phyloP scores from a whole-genome alignment of 1,284 basidiomycete genomes.

The Sporisorium scitamineum region DNA sequence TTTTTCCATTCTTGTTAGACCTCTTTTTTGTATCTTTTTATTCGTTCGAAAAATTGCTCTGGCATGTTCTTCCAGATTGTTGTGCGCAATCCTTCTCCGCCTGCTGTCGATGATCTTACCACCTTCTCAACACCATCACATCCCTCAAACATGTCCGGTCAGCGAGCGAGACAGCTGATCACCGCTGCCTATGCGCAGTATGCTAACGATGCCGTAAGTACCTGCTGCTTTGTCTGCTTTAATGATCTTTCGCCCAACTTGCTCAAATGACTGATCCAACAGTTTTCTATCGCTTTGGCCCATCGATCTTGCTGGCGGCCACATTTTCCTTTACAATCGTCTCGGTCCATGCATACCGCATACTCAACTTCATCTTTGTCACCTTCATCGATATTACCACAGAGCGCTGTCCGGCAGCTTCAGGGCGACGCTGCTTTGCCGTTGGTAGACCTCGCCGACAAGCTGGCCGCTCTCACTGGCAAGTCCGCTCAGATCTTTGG shows the following conservation, averaged over 20 bases:
- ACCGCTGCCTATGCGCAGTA: conserved; percentile 54
- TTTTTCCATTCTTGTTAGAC: neutral
- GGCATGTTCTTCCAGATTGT: conserved; percentile 5
- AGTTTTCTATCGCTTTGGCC: conserved; percentile 31
- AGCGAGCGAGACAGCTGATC: conserved; percentile 51
- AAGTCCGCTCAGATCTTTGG: conserved; percentile 49
- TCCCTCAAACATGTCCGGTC: conserved; percentile 37
- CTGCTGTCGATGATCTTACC: neutral
- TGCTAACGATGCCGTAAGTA: conserved; percentile 51
- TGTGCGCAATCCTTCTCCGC: neutral
- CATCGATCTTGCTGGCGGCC: conserved; percentile 12
- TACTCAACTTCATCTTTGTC: neutral
- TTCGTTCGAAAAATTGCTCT: neutral
- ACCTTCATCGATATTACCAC: conserved; percentile 7
- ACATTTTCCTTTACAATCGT: neutral
- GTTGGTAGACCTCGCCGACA: conserved; percentile 43
- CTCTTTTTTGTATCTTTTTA: neutral
- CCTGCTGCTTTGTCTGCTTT: neutral
- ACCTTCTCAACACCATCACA: conserved; percentile 8
- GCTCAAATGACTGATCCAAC: conserved; percentile 47
- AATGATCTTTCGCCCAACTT: conserved; percentile 13
- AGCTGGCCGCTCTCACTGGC: conserved; percentile 42
- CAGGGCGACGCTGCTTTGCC: conserved; percentile 43
- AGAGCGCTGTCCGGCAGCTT: conserved; percentile 49
- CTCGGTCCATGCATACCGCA: conserved; percentile 4